Evolutionary conservation across 2,329 filamentous ascomycete species (phyloP).

Genomic region (Aspergillus candidus): DNA sequence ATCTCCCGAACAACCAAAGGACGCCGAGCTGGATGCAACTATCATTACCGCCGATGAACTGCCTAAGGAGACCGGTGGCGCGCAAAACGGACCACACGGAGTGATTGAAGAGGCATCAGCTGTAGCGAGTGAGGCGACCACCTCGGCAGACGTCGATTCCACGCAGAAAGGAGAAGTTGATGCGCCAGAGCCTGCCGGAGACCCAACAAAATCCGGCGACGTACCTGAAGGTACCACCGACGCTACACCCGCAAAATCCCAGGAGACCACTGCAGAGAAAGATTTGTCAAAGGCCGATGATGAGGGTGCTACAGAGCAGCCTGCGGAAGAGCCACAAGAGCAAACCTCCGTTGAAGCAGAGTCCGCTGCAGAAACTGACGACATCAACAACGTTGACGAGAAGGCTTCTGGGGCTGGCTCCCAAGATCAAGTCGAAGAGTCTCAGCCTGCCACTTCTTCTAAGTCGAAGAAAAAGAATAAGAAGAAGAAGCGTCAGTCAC

Average conservation of each 20-base stretch:
- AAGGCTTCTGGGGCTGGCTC: neutral
- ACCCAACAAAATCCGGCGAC: neutral
- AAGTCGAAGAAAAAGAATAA: slow-evolving; percentile 28
- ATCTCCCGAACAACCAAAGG: neutral
- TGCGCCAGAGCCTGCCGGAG: neutral
- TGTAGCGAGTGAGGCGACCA: no score
- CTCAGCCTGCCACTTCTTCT: slow-evolving; percentile 9
- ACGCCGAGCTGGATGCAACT: no score
- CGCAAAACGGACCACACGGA: no score
- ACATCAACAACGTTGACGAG: neutral
- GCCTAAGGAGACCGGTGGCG: no score
- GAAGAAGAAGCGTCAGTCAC: slow-evolving; percentile 20
- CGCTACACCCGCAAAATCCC: neutral
- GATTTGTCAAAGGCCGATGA: neutral
- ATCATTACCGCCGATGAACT: no score
- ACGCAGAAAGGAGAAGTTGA: no score
- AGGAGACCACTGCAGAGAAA: neutral
- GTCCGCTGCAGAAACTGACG: no score
- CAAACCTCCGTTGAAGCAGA: neutral
- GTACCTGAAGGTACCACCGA: no score
- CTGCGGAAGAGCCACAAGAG: neutral
- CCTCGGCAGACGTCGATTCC: no score
- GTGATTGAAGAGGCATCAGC: no score
- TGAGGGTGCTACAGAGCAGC: neutral
- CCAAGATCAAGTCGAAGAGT: slow-evolving; percentile 2